These are phyloP conservation scores for Digitaria exilis DNA, from an alignment of 202 grass and related monocot species.

Conservation along the genomic window DNA sequence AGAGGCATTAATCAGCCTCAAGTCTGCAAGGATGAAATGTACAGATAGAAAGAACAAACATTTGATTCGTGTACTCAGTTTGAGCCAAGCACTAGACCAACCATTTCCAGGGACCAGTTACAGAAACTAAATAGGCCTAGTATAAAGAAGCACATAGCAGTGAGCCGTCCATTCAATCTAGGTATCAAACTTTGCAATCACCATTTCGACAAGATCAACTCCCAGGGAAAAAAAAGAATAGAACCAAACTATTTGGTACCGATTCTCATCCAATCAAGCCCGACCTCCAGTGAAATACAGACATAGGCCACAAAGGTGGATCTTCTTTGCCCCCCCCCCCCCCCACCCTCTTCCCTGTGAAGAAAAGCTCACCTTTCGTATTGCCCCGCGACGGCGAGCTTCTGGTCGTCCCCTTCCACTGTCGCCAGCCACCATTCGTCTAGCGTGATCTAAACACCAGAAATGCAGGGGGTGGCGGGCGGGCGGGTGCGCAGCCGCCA, in stretches of 20 bases:
- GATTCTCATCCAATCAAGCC: not conserved
- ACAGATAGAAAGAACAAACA: not conserved
- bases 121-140: not conserved
- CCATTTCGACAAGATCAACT: not conserved
- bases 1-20: not conserved
- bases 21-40: not conserved
- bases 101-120: not conserved
- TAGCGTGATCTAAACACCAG: conserved; percentile 20
- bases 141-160: not conserved
- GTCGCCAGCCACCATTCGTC: conserved; percentile 40
- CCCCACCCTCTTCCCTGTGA: not conserved
- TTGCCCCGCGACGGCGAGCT: conserved; percentile 29
- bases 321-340: not conserved
- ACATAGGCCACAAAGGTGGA: not conserved
- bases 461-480: not conserved
- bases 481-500: not conserved
- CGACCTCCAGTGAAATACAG: not conserved
- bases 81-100: not conserved
- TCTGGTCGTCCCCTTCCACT: conserved; percentile 35
- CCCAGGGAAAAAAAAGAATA: not conserved
- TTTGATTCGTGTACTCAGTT: not conserved
- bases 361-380: conserved; percentile 33
- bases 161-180: not conserved
- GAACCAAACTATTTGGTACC: not conserved
- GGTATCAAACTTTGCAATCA: not conserved